phyloP scores from a whole-genome alignment of 208 protist genomes.

The Porcisia hertigi region DNA sequence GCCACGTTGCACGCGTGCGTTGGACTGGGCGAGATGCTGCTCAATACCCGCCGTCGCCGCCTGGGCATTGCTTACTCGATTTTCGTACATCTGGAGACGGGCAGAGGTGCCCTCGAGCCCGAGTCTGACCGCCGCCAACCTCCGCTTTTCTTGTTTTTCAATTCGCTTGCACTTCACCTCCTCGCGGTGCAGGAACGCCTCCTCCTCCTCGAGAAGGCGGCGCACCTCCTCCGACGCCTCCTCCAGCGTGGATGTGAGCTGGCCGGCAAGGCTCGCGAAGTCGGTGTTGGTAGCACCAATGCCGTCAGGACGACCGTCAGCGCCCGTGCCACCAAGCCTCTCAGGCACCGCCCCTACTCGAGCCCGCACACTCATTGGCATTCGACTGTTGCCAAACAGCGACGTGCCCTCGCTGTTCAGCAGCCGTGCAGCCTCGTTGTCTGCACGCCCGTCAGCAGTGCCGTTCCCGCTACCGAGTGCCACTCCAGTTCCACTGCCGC shows the following conservation, averaged over 20 bases:
- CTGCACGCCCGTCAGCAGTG: slow-evolving; percentile 11
- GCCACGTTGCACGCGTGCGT: slow-evolving; percentile 77
- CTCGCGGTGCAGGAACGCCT: slow-evolving; percentile 36
- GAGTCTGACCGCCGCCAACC: slow-evolving; percentile 70
- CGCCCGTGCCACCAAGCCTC: not conserved
- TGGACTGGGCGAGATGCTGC: slow-evolving; percentile 83
- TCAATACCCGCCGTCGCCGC: slow-evolving; percentile 86
- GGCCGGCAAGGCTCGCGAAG: slow-evolving; percentile 37
- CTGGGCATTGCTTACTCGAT: slow-evolving; percentile 81
- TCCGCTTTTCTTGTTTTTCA: slow-evolving; percentile 72
- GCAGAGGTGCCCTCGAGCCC: slow-evolving; percentile 79
- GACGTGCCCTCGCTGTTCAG: slow-evolving; percentile 38
- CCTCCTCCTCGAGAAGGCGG: slow-evolving; percentile 53
- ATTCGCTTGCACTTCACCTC: slow-evolving; percentile 75
- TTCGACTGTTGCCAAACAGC: slow-evolving; percentile 37
- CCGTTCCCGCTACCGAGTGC: slow-evolving; percentile 16
- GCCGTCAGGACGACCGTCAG: not conserved
- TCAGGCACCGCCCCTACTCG: slow-evolving; percentile 6
- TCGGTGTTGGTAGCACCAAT: slow-evolving; percentile 21
- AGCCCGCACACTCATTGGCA: slow-evolving; percentile 21
- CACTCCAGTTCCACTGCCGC: not conserved
- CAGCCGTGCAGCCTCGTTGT: slow-evolving; percentile 28
- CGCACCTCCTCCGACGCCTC: slow-evolving; percentile 54
- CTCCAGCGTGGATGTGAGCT: slow-evolving; percentile 53
- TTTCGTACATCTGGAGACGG: slow-evolving; percentile 77